phyloP scores from a whole-genome alignment of 202 grass and related monocot species.

The Eragrostis tef region DNA sequence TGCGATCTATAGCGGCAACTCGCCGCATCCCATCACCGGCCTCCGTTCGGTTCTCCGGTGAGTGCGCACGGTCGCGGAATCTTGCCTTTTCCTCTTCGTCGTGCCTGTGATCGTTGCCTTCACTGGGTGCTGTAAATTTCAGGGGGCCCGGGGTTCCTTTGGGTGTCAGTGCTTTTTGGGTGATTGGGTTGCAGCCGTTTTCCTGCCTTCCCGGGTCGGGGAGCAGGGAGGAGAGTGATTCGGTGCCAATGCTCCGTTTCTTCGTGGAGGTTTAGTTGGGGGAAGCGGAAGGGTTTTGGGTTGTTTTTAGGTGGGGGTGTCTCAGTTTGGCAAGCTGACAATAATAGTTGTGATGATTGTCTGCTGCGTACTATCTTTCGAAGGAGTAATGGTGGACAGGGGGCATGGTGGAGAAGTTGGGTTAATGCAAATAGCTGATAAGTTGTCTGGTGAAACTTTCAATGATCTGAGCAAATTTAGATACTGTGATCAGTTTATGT shows the following conservation, averaged over 20 bases:
- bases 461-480: not conserved
- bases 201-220: not conserved
- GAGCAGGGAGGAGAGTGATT: not conserved
- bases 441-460: slow-evolving; percentile 6
- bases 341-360: slow-evolving; percentile 1
- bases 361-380: not conserved
- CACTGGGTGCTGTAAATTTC: not conserved
- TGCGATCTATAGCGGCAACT: slow-evolving; percentile 12
- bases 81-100: not conserved
- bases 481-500: not conserved
- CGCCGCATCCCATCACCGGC: not conserved
- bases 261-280: not conserved
- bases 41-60: not conserved
- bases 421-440: not conserved
- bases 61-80: not conserved
- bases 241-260: not conserved
- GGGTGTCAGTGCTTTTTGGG: not conserved
- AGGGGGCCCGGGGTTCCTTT: not conserved
- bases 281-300: slow-evolving; percentile 16
- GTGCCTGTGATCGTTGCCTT: slow-evolving; percentile 24
- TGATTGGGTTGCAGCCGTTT: not conserved
- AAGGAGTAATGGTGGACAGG: not conserved
- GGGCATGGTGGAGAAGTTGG: not conserved
- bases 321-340: not conserved
- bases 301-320: not conserved